phyloP scores from a whole-genome alignment of 148 eudicot species.

The Polygonum maritimum region DNA sequence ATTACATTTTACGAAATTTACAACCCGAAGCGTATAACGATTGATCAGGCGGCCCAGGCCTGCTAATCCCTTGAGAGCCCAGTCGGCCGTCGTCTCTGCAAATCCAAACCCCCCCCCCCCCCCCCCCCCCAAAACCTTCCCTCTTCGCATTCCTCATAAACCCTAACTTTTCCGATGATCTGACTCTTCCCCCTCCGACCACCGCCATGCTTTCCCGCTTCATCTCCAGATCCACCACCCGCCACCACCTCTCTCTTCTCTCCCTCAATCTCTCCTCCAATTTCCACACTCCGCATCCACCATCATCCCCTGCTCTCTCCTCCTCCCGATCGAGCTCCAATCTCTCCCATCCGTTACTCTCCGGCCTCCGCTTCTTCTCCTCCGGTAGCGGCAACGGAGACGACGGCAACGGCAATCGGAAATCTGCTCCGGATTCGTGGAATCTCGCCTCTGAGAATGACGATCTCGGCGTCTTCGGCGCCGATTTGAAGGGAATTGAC shows the following conservation, averaged over 20 bases:
- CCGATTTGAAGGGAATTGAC: neutral
- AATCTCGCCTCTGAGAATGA: slow-evolving; percentile 36
- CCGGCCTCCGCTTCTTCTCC: slow-evolving; percentile 31
- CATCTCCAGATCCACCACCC: slow-evolving; percentile 17
- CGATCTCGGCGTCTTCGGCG: slow-evolving; percentile 31
- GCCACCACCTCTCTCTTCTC: slow-evolving; percentile 19
- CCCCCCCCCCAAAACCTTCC: neutral
- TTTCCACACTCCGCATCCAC: slow-evolving; percentile 9
- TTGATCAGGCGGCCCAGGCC: neutral
- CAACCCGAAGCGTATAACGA: neutral
- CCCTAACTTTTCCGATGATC: slow-evolving; percentile 12
- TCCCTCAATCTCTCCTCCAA: slow-evolving; percentile 6
- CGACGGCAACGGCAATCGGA: slow-evolving; percentile 10
- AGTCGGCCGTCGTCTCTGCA: neutral
- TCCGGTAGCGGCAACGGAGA: slow-evolving; percentile 20
- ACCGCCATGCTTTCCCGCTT: slow-evolving; percentile 28
- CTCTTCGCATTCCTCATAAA: slow-evolving; percentile 5
- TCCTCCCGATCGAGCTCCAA: neutral
- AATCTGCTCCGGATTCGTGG: slow-evolving; percentile 39
- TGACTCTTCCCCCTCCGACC: slow-evolving; percentile 7
- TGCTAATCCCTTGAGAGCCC: neutral
- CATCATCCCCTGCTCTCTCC: neutral
- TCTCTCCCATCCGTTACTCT: slow-evolving; percentile 9
- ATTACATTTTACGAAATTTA: too few species aligned
- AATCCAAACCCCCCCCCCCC: neutral